Base-by-base conservation (phyloP, 2,329 filamentous ascomycete genomes). In the Fusarium sp. region DNA sequence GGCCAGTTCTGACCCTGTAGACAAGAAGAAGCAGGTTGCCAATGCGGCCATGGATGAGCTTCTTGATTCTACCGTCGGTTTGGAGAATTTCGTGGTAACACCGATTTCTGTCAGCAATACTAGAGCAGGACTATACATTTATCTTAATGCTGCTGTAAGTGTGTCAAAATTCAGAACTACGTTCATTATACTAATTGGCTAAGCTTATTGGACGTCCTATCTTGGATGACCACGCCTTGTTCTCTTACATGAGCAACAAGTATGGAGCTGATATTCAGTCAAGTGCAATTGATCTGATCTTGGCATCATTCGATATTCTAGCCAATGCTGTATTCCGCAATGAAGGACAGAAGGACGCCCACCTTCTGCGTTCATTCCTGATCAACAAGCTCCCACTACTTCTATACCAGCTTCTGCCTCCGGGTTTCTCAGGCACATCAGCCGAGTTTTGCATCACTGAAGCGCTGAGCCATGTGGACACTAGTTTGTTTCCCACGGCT, bases 261-360 rank as follows among this genome's bases (percentile, higher is more conserved):
- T 98, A 97, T 76, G 32, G 94, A 87, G 92, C 91, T 41, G 92
- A 97, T 74, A 86, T 92, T 43, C 92, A 95, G 78, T 86, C 88
- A 14, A 89, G 93, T 46, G 89, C 92, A 1, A 89, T 93, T 56
- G 94, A 98, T 74, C 84, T 98, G 3, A 92, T 98, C 43, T 87
- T 95, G 12, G 93, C 94, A 3, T 90, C 94, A 0, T 98, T 99
- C 75, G 94, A 98, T 74, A 87, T 97, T 7, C 84, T 99, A 18
- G 92, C 94, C 37, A 97, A 97, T 75, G 92, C 92, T 7, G 92
- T 95, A 68, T 93, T 96, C 72, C 88, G 85, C 8, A 86, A 84
- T 45, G 86, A 89, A 66, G 83, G 83, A 1, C 81, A 81, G 43
- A 84, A 84, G 59, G 83, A 85, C 8, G 92, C 93, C 59, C 90